phyloP scores from a whole-genome alignment of 208 protist species.

The Tritrichomonas musculus region DNA sequence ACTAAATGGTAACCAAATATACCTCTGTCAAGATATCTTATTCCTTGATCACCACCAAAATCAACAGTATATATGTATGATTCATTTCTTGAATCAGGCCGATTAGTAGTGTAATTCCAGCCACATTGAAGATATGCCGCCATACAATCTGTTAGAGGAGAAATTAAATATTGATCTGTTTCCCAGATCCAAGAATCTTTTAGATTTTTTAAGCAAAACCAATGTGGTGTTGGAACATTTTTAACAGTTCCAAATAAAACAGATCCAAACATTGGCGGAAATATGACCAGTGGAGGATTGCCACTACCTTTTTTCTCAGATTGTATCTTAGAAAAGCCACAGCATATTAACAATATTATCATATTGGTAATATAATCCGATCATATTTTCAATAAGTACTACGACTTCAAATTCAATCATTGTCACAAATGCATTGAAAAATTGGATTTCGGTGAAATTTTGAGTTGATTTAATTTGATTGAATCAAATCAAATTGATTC shows the following conservation, averaged over 20 bases:
- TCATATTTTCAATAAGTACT: too few species aligned
- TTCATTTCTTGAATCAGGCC: neutral
- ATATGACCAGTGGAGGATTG: neutral
- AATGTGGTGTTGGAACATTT: neutral
- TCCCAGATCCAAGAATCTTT: neutral
- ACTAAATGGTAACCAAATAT: neutral
- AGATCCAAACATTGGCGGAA: slow-evolving; percentile 6
- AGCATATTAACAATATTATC: too few species aligned
- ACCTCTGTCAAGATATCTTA: neutral
- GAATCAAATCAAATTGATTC: too few species aligned
- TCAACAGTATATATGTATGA: neutral
- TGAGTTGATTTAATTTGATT: too few species aligned
- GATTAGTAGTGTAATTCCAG: neutral
- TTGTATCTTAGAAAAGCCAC: too few species aligned
- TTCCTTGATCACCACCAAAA: neutral
- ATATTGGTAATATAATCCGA: too few species aligned
- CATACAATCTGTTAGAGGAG: neutral
- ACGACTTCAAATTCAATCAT: too few species aligned
- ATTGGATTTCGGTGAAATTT: too few species aligned
- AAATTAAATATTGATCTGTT: neutral
- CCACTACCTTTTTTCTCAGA: too few species aligned
- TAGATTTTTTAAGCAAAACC: neutral
- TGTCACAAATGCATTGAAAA: too few species aligned
- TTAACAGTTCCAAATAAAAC: neutral
- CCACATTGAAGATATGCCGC: neutral